A percentile compares a stretch with the other conserved stretches of the same genome.
Conservation (phyloP, 2,329 filamentous ascomycete species). For the Penicillium digitatum region DNA sequence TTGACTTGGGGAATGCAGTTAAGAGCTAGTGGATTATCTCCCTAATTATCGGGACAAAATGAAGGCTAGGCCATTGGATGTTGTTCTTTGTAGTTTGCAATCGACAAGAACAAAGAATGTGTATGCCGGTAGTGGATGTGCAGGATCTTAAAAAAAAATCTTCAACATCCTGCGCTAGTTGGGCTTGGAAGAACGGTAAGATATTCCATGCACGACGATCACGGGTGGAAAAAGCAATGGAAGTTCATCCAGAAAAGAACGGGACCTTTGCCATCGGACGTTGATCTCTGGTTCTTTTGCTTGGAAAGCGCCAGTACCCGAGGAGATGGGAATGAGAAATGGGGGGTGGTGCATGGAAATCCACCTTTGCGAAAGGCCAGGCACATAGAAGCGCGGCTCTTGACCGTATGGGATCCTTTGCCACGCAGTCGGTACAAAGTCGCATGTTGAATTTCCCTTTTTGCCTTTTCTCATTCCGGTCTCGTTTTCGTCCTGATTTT, state of each 20-base stretch:
- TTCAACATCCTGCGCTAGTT: not conserved
- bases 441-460: not conserved
- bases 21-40: not conserved
- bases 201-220: conserved; percentile 3
- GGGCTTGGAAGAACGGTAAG: not conserved
- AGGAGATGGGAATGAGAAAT: not conserved
- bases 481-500: not conserved
- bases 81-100: not conserved
- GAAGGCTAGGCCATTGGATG: not conserved
- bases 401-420: not conserved
- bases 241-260: not conserved
- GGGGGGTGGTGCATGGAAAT: not conserved
- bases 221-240: not conserved
- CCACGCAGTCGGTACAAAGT: not conserved
- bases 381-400: not conserved
- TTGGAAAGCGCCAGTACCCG: not conserved
- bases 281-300: not conserved
- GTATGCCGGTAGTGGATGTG: not conserved
- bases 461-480: not conserved
- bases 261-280: not conserved
- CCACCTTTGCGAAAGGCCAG: not conserved
- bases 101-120: not conserved
- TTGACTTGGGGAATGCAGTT: not conserved
- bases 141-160: not conserved
- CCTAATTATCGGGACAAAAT: not conserved